These are phyloP conservation scores for bread wheat (Triticum aestivum) DNA, from an alignment of 176 grass and related monocot species.

Conservation along the genomic window IWGSC_CS_RefSeq_v2.1 NC_057798.1:806410983-806411482, in stretches of 20 bases:
- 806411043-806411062: too few species aligned
- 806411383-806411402: too few species aligned
- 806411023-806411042: too few species aligned
- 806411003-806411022: too few species aligned
- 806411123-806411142: too few species aligned
- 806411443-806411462: conserved; percentile 60
- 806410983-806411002: too few species aligned
- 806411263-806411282: conserved; percentile 40
- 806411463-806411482: conserved; percentile 75
- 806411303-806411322: conserved; percentile 6
- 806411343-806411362: neutral
- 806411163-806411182: too few species aligned
- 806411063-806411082: too few species aligned
- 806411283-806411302: conserved; percentile 79
- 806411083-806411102: too few species aligned
- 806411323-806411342: neutral
- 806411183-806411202: neutral
- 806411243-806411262: conserved; percentile 53
- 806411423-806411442: conserved; percentile 63
- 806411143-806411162: too few species aligned
- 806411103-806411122: too few species aligned
- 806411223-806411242: conserved; percentile 86
- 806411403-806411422: conserved; percentile 69
- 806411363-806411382: too few species aligned
- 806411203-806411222: conserved; percentile 48